Conservation (phyloP, 192 early-diverging fungal genomes). For the Thoreauomyces humboldtii region DNA sequence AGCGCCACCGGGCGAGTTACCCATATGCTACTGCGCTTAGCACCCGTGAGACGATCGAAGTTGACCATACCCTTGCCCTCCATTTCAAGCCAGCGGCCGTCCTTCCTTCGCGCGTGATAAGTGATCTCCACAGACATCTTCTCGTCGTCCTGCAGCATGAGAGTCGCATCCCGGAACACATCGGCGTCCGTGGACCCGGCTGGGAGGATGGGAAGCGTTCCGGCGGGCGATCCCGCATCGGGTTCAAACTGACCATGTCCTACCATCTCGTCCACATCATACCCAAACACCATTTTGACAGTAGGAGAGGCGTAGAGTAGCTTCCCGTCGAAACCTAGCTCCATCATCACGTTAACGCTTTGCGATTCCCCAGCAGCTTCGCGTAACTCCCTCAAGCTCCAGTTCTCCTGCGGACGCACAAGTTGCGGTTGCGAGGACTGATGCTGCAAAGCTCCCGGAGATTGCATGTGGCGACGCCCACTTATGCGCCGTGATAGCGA, state of each 20-base stretch:
- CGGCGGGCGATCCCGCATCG: background rate
- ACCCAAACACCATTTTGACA: constrained; percentile 68
- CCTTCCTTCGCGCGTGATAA: constrained; percentile 52
- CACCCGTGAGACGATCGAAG: constrained; percentile 63
- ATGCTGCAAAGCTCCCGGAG: constrained; percentile 2
- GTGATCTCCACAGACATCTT: constrained; percentile 64
- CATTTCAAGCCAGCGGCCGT: constrained; percentile 63
- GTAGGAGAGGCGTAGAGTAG: constrained; percentile 69
- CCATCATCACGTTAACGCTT: constrained; percentile 74
- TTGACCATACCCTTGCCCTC: constrained; percentile 85
- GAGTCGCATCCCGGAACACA: constrained; percentile 61
- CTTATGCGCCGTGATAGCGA: background rate
- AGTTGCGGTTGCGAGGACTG: constrained; percentile 21
- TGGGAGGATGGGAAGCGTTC: constrained; percentile 48
- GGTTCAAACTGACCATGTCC: background rate
- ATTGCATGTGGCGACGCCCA: background rate
- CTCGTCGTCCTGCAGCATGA: constrained; percentile 54
- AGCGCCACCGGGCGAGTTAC: constrained; percentile 63
- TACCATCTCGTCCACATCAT: constrained; percentile 37
- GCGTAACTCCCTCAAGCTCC: constrained; percentile 44
- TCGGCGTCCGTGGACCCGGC: constrained; percentile 48
- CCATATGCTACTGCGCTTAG: constrained; percentile 74
- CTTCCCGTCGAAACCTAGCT: constrained; percentile 59
- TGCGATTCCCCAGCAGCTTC: constrained; percentile 65
- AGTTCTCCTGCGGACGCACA: constrained; percentile 22